Conservation (phyloP, 306 rosid species). For the Citrullus mucosospermus region DNA sequence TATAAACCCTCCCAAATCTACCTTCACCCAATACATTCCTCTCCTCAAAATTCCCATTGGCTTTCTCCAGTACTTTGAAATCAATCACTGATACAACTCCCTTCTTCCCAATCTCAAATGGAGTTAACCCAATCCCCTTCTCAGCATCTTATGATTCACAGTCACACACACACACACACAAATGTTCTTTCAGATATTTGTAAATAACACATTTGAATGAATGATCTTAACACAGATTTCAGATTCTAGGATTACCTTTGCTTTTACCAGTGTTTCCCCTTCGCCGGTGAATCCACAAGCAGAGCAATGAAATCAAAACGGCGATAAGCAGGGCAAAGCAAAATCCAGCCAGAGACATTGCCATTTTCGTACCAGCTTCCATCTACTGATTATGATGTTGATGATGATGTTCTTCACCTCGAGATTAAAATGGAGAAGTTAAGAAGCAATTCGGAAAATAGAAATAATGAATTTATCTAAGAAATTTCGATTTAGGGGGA, state of each 20-base stretch:
- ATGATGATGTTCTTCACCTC: constrained; percentile 11
- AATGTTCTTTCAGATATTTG: neutral
- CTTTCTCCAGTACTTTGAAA: constrained; percentile 51
- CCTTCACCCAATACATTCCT: constrained; percentile 75
- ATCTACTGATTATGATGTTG: constrained; percentile 2
- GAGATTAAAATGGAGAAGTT: neutral
- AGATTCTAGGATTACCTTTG: neutral
- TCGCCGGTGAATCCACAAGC: constrained; percentile 41
- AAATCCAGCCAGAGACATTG: constrained; percentile 28
- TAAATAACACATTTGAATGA: neutral
- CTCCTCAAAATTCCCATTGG: constrained; percentile 41
- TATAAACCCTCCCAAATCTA: constrained; percentile 80
- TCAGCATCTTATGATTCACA: constrained; percentile 39
- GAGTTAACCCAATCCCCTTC: constrained; percentile 33
- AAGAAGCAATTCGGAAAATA: neutral
- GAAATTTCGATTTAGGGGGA: neutral
- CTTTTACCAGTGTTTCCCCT: constrained; percentile 1
- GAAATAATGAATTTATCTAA: neutral
- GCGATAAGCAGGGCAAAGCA: constrained; percentile 27
- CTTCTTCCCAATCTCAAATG: constrained; percentile 39
- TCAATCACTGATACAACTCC: constrained; percentile 57
- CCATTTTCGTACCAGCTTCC: constrained; percentile 41
- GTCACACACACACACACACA: neutral
- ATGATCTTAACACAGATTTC: neutral
- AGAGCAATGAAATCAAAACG: constrained; percentile 27